Conservation (phyloP, 208 protist genomes). For the Trichomonas vaginalis region DNA sequence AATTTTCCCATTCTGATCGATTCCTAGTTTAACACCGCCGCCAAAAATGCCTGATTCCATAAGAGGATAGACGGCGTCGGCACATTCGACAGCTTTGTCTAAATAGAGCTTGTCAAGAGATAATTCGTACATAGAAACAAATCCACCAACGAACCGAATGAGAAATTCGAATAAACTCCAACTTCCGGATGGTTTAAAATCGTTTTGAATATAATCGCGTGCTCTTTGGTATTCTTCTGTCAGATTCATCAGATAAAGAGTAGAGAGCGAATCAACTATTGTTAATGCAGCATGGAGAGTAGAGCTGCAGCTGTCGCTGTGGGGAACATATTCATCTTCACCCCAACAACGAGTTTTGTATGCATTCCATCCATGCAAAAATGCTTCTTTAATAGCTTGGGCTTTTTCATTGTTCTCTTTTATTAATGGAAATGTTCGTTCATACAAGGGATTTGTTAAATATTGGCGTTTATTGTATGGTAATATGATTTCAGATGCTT, state of each 20-base stretch:
- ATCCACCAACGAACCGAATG: constrained; percentile 55
- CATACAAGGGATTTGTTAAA: neutral
- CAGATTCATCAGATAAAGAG: constrained; percentile 45
- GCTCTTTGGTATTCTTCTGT: constrained; percentile 5
- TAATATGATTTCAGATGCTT: no score
- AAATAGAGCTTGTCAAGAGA: constrained; percentile 40
- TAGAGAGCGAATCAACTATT: constrained; percentile 58
- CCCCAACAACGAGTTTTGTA: constrained; percentile 55
- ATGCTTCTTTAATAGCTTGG: constrained; percentile 28
- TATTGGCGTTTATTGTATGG: no score
- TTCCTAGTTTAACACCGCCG: neutral
- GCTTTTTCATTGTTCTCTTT: neutral
- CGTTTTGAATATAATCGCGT: neutral
- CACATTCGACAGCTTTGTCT: neutral
- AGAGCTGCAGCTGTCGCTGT: constrained; percentile 26
- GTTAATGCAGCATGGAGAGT: constrained; percentile 43
- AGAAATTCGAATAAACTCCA: constrained; percentile 53
- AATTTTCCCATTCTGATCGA: neutral
- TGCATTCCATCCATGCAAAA: constrained; percentile 20
- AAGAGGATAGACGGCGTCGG: neutral
- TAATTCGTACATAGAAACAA: constrained; percentile 51
- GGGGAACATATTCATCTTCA: constrained; percentile 51
- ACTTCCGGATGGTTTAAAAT: neutral
- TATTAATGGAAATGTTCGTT: neutral
- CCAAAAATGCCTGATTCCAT: neutral